Conservation (phyloP, 176 grass and related monocot genomes). For the Oropetium thomaeum region DNA sequence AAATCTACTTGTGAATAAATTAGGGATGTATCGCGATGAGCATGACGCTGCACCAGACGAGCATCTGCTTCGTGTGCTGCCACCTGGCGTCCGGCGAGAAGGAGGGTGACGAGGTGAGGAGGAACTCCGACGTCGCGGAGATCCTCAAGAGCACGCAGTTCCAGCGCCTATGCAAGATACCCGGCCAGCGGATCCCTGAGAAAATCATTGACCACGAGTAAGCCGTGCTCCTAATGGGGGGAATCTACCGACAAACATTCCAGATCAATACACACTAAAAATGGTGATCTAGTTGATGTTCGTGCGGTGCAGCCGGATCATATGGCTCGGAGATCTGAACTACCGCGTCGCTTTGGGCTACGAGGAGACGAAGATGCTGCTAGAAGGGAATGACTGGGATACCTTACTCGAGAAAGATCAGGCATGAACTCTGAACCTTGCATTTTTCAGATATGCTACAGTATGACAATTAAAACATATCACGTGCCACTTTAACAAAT, state of each 20-base stretch:
- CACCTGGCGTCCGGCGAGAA: constrained; percentile 98
- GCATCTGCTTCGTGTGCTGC: constrained; percentile 87
- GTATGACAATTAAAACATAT: not conserved
- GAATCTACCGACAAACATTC: not conserved
- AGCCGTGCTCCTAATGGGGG: not conserved
- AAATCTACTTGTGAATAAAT: no score
- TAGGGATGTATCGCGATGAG: constrained; percentile 91
- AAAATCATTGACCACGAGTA: constrained; percentile 93
- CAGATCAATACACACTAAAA: not conserved
- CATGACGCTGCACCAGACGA: constrained; percentile 89
- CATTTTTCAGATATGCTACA: constrained; percentile 37
- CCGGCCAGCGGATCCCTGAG: constrained; percentile 51
- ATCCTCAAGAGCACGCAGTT: constrained; percentile 88
- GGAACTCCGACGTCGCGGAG: constrained; percentile 82
- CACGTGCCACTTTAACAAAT: constrained; percentile 4
- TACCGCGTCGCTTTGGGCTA: constrained; percentile 82
- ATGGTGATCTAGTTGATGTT: not conserved
- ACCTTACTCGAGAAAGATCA: constrained; percentile 89
- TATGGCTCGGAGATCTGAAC: constrained; percentile 86
- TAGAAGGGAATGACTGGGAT: constrained; percentile 66
- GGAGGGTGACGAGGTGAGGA: constrained; percentile 78
- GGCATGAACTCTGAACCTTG: not conserved
- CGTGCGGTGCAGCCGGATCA: constrained; percentile 46
- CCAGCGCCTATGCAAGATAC: constrained; percentile 48
- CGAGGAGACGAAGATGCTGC: constrained; percentile 58